phyloP scores from a whole-genome alignment of 1,139 yeast genomes.

The Pneumocystis murina region DNA sequence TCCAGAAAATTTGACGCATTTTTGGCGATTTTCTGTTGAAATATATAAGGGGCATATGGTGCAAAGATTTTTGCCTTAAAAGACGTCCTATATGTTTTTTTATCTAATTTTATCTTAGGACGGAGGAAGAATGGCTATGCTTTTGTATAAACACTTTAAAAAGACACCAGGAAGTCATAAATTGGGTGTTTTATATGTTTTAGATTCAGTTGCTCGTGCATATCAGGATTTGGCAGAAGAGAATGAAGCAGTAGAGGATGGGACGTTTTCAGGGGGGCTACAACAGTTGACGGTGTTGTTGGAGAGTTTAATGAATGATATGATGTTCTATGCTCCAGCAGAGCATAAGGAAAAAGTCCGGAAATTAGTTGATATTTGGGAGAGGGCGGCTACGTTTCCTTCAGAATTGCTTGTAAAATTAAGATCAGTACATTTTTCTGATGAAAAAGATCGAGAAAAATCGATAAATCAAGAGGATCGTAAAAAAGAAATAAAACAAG shows the following conservation, averaged over 20 bases:
- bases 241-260: conserved; percentile 37
- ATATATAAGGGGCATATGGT: no score
- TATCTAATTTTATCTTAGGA: not conserved
- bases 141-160: not conserved
- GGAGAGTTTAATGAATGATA: conserved; percentile 23
- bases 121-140: not conserved
- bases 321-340: conserved; percentile 18
- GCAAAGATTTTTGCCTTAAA: no score
- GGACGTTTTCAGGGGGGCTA: conserved; percentile 64
- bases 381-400: conserved; percentile 63
- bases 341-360: conserved; percentile 44
- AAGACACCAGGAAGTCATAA: conserved; percentile 62
- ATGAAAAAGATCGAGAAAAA: conserved; percentile 36
- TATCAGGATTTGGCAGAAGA: conserved; percentile 59
- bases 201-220: conserved; percentile 83
- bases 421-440: conserved; percentile 6
- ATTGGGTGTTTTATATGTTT: conserved; percentile 77
- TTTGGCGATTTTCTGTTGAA: no score
- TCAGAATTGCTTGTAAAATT: conserved; percentile 22
- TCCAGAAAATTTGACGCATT: not conserved
- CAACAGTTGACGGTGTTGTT: conserved; percentile 26
- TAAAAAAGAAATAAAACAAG: no score
- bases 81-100: no score
- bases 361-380: conserved; percentile 87
- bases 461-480: conserved; percentile 15